These are phyloP conservation scores for Chrysosporium keratinophilum DNA, from an alignment of 2,329 filamentous ascomycete genomes.

Conservation along the genomic window DNA sequence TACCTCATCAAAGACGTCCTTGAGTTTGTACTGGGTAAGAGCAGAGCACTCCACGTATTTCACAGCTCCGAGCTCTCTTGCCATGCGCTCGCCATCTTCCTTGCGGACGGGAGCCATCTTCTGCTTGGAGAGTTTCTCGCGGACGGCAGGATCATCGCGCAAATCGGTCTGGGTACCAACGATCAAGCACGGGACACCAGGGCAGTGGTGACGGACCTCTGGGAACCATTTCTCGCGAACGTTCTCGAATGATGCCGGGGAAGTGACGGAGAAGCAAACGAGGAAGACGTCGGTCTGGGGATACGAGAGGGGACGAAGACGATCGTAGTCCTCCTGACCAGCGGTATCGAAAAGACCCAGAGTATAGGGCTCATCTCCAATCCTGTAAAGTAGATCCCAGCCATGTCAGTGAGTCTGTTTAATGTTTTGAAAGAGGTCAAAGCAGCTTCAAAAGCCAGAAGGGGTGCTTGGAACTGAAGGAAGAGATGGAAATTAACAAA, in stretches of 20 bases:
- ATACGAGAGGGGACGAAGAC: slow-evolving; percentile 96
- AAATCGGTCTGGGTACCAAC: slow-evolving; percentile 97
- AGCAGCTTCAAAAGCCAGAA: neutral
- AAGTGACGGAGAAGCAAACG: slow-evolving; percentile 98
- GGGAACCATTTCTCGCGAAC: slow-evolving; percentile 98
- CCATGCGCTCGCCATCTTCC: slow-evolving; percentile 92
- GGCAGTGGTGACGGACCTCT: slow-evolving; percentile 97
- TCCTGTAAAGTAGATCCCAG: slow-evolving; percentile 51
- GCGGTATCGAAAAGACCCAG: slow-evolving; percentile 96
- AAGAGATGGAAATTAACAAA: neutral
- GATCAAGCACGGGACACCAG: slow-evolving; percentile 92
- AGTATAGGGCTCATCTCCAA: slow-evolving; percentile 96
- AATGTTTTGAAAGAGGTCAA: neutral
- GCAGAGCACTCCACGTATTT: slow-evolving; percentile 99
- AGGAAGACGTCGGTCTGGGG: slow-evolving; percentile 98
- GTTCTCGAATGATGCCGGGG: slow-evolving; percentile 98
- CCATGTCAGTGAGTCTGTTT: neutral
- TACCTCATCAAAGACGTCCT: slow-evolving; percentile 99
- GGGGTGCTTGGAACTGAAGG: neutral
- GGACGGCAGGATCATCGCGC: slow-evolving; percentile 73
- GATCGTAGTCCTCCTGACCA: slow-evolving; percentile 98
- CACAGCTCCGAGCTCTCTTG: slow-evolving; percentile 90
- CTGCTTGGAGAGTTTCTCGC: slow-evolving; percentile 87
- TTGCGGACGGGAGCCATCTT: slow-evolving; percentile 89
- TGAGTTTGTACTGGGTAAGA: slow-evolving; percentile 94